Base-by-base conservation (phyloP, 768 basidiomycete genomes). In the Suillus hirtellus region DNA sequence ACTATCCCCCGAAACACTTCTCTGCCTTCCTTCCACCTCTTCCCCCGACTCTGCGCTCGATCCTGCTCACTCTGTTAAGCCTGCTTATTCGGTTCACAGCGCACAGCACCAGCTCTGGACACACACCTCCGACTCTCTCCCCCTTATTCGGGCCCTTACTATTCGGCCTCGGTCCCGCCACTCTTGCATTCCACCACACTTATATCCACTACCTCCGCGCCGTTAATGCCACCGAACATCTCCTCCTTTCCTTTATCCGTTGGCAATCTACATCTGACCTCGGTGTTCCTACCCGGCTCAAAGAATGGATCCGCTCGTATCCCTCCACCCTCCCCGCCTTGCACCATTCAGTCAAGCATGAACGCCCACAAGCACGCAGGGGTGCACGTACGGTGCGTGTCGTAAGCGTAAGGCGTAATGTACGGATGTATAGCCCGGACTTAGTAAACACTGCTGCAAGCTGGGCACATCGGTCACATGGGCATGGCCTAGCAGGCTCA, bases 231-330 rank as follows among this genome's bases (percentile, higher is more conserved):
- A 92, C 91, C 69, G 96, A 99, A 72, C 96, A 99, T 67, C 80
- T 99, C 56, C 79, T 98, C n/a, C 84, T 99, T 14, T 84, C 93
- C 0, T 96, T 90, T 74, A 89, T 99, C 63, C 87, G 96, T 37
- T 91, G 88, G 80, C 89, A 93, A 68, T 54, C 42, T 46, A 73
- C 69, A 61, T 66, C 63, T 34, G 73, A 72, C 15, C 82, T 89
- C 5, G 87, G 88, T 2, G 85, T 95, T 10, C 96, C 96, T 2
- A 85, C 86, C 15, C 86, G 92, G n/a, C 86, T 97, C 65, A 90
- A 91, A 69, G 89, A 92, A 67, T 96, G 94, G 93, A 90, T 96
- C 65, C 85, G 90, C 64, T 92, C 92, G 3, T 97, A 98, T 71
- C 94, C 95, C 0, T 74, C 86, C 10, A 93, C 89, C 84, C 78